phyloP scores from a whole-genome alignment of 75 land plant genomes.

The Adiantum capillusveneris region DNA sequence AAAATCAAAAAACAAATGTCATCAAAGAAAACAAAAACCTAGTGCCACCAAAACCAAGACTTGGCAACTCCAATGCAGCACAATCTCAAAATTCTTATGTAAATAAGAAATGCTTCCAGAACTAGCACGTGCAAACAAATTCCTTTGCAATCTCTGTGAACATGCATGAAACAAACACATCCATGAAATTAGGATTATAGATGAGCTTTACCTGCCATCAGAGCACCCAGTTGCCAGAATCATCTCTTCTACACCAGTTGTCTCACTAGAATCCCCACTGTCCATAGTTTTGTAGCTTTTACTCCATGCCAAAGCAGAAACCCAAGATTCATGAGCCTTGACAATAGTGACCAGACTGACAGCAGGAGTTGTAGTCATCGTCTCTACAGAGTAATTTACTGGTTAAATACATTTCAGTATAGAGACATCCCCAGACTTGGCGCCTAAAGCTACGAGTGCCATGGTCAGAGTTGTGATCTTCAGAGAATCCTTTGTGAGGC shows the following conservation, averaged over 20 bases:
- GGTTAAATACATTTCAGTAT: constrained; percentile 55
- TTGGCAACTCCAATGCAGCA: no score
- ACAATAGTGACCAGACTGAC: constrained; percentile 44
- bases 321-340: constrained; percentile 65
- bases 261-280: no score
- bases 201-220: constrained; percentile 66
- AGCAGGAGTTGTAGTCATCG: constrained; percentile 9
- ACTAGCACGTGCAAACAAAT: no score
- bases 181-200: not conserved
- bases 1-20: no score
- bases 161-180: constrained; percentile 1
- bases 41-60: no score
- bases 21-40: no score
- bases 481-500: not conserved
- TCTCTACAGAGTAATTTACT: constrained; percentile 40
- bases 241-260: constrained; percentile 14
- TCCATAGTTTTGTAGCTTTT: constrained; percentile 11
- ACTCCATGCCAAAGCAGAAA: constrained; percentile 54
- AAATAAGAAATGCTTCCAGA: no score
- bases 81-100: no score
- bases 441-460: constrained; percentile 66
- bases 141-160: no score
- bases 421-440: constrained; percentile 70
- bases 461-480: not conserved
- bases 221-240: constrained; percentile 65